Evolutionary conservation across 2,329 filamentous ascomycete genomes (phyloP).

Genomic region (Penicillium sp.): DNA sequence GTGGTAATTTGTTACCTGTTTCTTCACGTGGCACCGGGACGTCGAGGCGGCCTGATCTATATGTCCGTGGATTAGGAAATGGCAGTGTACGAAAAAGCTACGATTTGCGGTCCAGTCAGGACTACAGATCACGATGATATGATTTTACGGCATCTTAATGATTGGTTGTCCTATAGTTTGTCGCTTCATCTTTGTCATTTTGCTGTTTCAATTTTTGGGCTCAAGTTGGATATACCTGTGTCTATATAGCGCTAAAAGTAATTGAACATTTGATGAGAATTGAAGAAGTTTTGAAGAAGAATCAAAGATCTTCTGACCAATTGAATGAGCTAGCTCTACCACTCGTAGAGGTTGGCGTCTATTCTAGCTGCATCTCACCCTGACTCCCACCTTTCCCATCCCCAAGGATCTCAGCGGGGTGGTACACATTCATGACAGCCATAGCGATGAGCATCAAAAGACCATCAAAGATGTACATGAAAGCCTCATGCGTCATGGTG

Average conservation of each 20-base stretch:
- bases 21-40: slow-evolving; percentile 24
- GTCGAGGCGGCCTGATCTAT: slow-evolving; percentile 11
- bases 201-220: neutral
- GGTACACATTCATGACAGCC: slow-evolving; percentile 22
- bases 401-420: slow-evolving; percentile 20
- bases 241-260: neutral
- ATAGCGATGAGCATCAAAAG: slow-evolving; percentile 29
- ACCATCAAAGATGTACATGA: slow-evolving; percentile 30
- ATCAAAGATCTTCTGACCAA: neutral
- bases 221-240: slow-evolving; percentile 11
- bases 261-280: neutral
- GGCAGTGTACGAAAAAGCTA: slow-evolving; percentile 15
- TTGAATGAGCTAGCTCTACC: neutral
- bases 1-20: slow-evolving; percentile 26
- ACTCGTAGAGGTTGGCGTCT: neutral
- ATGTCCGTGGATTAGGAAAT: slow-evolving; percentile 11
- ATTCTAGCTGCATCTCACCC: slow-evolving; percentile 9
- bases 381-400: slow-evolving; percentile 14
- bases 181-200: neutral
- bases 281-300: neutral
- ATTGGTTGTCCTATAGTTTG: neutral
- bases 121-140: slow-evolving; percentile 19
- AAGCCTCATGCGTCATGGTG: slow-evolving; percentile 28
- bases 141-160: slow-evolving; percentile 2
- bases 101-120: slow-evolving; percentile 16